Percentiles rank a stretch among this genome's conserved stretches.
These are phyloP conservation scores for Cryptomeria japonica DNA, from an alignment of 75 land plant species.

Conservation along the genomic window DNA sequence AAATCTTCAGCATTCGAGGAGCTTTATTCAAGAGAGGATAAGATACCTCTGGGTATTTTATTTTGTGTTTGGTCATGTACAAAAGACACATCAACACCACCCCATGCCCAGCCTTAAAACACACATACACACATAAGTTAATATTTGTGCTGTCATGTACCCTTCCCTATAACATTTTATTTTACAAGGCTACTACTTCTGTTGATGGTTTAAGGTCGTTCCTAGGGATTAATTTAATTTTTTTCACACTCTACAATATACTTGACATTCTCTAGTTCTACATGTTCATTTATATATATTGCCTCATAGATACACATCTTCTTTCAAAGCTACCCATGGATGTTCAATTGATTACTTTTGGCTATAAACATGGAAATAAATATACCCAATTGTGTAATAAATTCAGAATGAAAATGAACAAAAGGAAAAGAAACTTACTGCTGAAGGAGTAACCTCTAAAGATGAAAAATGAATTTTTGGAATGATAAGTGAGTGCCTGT, in stretches of 20 bases:
- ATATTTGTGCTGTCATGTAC: background rate
- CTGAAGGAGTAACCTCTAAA: slow-evolving; percentile 82
- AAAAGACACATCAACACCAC: too few relatives aligned
- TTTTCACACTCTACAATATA: background rate
- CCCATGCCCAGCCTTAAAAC: too few relatives aligned
- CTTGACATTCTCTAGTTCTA: background rate
- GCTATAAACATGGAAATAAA: background rate
- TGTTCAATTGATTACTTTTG: background rate
- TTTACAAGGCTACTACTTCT: background rate
- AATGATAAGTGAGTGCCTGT: slow-evolving; percentile 86
- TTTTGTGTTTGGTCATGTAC: too few relatives aligned
- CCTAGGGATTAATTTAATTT: background rate
- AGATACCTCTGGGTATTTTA: too few relatives aligned
- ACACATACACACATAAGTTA: too few relatives aligned
- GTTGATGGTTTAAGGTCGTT: background rate
- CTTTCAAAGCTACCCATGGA: background rate
- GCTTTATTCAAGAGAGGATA: too few relatives aligned
- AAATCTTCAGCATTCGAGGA: too few relatives aligned
- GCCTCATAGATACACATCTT: background rate
- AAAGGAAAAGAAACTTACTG: slow-evolving; percentile 45
- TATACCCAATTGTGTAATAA: background rate
- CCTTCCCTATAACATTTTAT: background rate
- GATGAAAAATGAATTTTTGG: slow-evolving; percentile 84
- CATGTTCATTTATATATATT: background rate
- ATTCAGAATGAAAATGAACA: slow-evolving; percentile 5